phyloP scores from a whole-genome alignment of 129 eudicot species.

The Silybum marianum region DNA sequence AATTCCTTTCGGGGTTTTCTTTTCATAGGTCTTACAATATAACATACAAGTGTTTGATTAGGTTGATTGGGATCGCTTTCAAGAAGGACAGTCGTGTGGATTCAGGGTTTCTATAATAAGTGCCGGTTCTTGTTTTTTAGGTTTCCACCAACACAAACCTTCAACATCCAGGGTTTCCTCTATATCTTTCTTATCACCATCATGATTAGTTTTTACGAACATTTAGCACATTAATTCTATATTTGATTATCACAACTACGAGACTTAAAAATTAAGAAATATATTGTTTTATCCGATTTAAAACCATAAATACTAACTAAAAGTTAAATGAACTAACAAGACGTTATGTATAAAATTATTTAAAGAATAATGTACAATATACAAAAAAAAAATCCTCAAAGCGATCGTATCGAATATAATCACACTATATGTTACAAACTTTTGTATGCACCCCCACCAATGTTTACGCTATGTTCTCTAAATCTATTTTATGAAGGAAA shows the following conservation, averaged over 20 bases:
- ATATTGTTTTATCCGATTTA: background rate
- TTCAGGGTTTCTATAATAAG: background rate
- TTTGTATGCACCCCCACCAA: constrained; percentile 4
- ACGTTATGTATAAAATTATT: background rate
- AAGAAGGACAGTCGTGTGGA: too few relatives aligned
- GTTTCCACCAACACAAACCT: background rate
- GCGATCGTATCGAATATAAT: background rate
- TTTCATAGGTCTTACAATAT: background rate
- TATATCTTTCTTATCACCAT: background rate
- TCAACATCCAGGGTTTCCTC: background rate
- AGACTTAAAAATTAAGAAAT: background rate
- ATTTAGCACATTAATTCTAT: background rate
- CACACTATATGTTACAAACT: constrained; percentile 1
- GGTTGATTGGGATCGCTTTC: background rate
- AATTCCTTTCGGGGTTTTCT: background rate
- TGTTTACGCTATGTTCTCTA: background rate
- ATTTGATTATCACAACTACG: too few relatives aligned
- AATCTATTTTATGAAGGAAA: too few relatives aligned
- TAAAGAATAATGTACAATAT: background rate
- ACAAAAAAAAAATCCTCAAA: background rate
- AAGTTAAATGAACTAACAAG: background rate
- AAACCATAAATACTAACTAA: background rate
- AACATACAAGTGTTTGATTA: background rate
- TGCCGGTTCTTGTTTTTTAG: background rate
- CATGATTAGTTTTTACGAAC: too few relatives aligned